Percentiles rank a stretch among this genome's conserved stretches.
Conservation (phyloP, 768 basidiomycete genomes). For the Pisolithus marmoratus region DNA sequence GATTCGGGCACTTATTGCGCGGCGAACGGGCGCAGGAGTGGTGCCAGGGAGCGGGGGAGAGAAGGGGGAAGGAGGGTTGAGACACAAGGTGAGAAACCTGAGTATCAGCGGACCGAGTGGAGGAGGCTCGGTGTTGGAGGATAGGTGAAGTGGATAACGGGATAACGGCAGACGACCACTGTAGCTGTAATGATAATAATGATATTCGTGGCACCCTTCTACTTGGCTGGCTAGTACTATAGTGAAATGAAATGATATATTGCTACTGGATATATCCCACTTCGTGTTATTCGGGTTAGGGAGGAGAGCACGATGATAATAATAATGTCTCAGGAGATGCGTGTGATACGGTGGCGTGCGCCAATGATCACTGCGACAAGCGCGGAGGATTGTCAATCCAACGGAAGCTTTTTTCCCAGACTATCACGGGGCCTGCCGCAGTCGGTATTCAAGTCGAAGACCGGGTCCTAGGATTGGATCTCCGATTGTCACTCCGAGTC, state of each 20-base stretch:
- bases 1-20: constrained; percentile 82
- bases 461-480: constrained; percentile 5
- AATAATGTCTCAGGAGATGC: constrained; percentile 12
- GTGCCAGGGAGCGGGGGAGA: constrained; percentile 40
- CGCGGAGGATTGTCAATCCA: constrained; percentile 20
- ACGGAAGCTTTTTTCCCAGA: constrained; percentile 16
- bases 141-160: constrained; percentile 1
- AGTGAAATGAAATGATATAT: not conserved
- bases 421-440: constrained; percentile 4
- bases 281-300: constrained; percentile 6
- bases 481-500: constrained; percentile 10
- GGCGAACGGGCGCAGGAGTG: constrained; percentile 49
- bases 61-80: constrained; percentile 31
- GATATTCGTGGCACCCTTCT: constrained; percentile 16
- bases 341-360: constrained; percentile 28
- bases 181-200: constrained; percentile 9
- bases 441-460: constrained; percentile 6
- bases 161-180: constrained; percentile 20
- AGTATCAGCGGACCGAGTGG: constrained; percentile 36
- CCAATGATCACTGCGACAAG: constrained; percentile 20
- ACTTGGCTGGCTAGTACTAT: not conserved
- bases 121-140: constrained; percentile 19
- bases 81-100: constrained; percentile 42
- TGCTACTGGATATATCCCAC: not conserved
- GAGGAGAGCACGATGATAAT: constrained; percentile 10